A percentile compares a stretch with the other conserved stretches of the same genome.
These are phyloP conservation scores for Russula sp. DNA, from an alignment of 768 basidiomycete species.

Conservation along the genomic window DNA sequence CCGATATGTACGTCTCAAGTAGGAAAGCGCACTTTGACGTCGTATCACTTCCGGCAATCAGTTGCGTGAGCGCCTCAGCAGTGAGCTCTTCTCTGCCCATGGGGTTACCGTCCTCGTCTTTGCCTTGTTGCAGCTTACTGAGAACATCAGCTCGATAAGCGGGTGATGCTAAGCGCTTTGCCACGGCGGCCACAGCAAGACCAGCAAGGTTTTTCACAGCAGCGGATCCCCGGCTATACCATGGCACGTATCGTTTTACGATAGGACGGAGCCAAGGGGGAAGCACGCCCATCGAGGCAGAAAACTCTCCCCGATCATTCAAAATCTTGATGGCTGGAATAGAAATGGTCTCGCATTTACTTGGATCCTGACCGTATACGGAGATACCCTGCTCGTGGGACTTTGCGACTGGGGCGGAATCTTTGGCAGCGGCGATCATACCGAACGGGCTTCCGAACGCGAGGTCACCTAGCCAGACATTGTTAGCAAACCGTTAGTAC, in stretches of 20 bases:
- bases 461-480: conserved; percentile 42
- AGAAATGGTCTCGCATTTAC: conserved; percentile 42
- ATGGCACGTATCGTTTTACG: conserved; percentile 32
- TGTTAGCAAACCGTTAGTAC: not conserved
- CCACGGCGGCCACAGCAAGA: conserved; percentile 38
- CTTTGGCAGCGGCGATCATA: conserved; percentile 71
- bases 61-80: conserved; percentile 79
- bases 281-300: conserved; percentile 37
- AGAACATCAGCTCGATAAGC: conserved; percentile 77
- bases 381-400: conserved; percentile 46
- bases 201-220: conserved; percentile 36
- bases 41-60: conserved; percentile 88
- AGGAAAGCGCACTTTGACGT: conserved; percentile 70
- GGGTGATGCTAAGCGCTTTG: conserved; percentile 60
- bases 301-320: conserved; percentile 41
- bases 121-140: conserved; percentile 70
- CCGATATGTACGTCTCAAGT: not conserved
- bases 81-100: conserved; percentile 83
- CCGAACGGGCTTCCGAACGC: conserved; percentile 84
- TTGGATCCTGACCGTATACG: conserved; percentile 43
- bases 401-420: conserved; percentile 64
- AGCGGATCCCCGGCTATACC: conserved; percentile 33
- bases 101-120: conserved; percentile 72
- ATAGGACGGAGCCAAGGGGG: conserved; percentile 34
- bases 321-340: conserved; percentile 77